phyloP scores from a whole-genome alignment of 768 basidiomycete species.

The Hygrophoropsis aurantiaca region DNA sequence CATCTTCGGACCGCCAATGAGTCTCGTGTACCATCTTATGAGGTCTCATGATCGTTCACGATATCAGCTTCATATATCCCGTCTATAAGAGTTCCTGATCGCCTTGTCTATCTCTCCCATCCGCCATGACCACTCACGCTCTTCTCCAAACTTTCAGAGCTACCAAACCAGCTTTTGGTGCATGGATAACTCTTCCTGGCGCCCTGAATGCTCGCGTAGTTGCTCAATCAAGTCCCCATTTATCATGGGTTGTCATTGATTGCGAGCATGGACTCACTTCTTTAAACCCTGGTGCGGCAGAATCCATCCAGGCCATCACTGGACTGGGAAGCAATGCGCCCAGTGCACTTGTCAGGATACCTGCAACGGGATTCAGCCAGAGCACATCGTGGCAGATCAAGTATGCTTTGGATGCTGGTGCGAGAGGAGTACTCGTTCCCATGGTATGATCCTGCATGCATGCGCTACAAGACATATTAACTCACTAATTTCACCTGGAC shows the following conservation, averaged over 20 bases:
- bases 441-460: conserved; percentile 44
- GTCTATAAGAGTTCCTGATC: conserved; percentile 9
- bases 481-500: background rate
- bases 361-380: conserved; percentile 57
- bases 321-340: conserved; percentile 43
- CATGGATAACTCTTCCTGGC: conserved; percentile 65
- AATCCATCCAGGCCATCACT: conserved; percentile 54
- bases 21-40: conserved; percentile 6
- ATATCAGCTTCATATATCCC: background rate
- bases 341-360: conserved; percentile 59
- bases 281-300: conserved; percentile 54
- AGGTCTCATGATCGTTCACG: too few species aligned
- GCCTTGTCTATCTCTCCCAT: background rate
- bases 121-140: conserved; percentile 50
- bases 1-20: background rate
- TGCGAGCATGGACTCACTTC: conserved; percentile 67
- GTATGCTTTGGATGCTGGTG: conserved; percentile 67
- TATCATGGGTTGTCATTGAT: conserved; percentile 67
- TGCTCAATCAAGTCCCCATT: conserved; percentile 51
- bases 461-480: background rate
- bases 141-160: conserved; percentile 54
- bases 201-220: conserved; percentile 56
- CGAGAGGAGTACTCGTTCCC: conserved; percentile 62
- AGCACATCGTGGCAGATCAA: conserved; percentile 73
- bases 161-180: conserved; percentile 63